A percentile compares a stretch with the other conserved stretches of the same genome.
phyloP scores from a whole-genome alignment of 805 yeast species.

The Saccharomycopsis sp. region DNA sequence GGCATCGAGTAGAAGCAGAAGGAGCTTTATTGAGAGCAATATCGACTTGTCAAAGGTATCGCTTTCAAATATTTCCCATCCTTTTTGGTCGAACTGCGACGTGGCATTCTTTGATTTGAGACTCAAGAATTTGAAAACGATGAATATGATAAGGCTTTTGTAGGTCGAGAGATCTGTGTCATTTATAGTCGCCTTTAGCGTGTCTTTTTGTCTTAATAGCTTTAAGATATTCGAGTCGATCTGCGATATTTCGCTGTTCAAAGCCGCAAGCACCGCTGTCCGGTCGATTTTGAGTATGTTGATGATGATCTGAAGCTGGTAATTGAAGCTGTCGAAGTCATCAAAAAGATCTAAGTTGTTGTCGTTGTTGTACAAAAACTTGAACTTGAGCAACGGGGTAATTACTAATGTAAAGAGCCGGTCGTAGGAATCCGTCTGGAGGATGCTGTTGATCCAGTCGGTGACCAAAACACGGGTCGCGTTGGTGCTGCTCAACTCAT shows the following conservation, averaged over 20 bases:
- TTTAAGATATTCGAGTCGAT: conserved; percentile 33
- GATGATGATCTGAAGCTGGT: conserved; percentile 48
- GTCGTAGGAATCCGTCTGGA: conserved; percentile 49
- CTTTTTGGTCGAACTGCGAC: neutral
- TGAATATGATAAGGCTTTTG: conserved; percentile 45
- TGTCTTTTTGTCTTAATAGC: neutral
- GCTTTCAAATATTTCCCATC: conserved; percentile 26
- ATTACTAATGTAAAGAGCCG: conserved; percentile 55
- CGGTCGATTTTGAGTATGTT: conserved; percentile 45
- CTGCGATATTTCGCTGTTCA: conserved; percentile 54
- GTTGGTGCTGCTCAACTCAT: conserved; percentile 43
- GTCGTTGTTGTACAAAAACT: conserved; percentile 26
- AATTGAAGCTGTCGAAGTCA: conserved; percentile 59
- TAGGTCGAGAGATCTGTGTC: conserved; percentile 53
- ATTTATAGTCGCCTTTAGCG: neutral
- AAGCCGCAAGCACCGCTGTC: conserved; percentile 37
- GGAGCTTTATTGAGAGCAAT: conserved; percentile 38
- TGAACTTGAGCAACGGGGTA: conserved; percentile 43
- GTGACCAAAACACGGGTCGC: conserved; percentile 38
- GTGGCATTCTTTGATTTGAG: conserved; percentile 22
- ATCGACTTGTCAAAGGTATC: conserved; percentile 35
- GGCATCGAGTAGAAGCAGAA: conserved; percentile 47
- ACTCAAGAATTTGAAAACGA: conserved; percentile 41
- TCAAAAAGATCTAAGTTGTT: conserved; percentile 33
- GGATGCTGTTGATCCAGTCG: conserved; percentile 42